phyloP scores from a whole-genome alignment of 2,329 filamentous ascomycete genomes.

The Dothideomycetidae sp. region DNA sequence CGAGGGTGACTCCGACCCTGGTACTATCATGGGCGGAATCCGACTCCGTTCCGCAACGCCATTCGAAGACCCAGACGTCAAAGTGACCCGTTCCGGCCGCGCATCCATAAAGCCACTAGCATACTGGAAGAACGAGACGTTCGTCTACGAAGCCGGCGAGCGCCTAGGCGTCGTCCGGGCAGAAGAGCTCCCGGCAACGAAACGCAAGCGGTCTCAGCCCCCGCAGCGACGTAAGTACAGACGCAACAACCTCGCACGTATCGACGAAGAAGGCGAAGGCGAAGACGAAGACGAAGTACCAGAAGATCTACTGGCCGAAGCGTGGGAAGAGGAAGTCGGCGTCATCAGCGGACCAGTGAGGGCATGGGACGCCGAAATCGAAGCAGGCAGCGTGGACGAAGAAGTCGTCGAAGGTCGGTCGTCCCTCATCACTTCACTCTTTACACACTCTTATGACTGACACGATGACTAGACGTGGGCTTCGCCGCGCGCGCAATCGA shows the following conservation, averaged over 20 bases:
- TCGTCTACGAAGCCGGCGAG: slow-evolving; percentile 52
- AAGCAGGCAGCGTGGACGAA: slow-evolving; percentile 25
- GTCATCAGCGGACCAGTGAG: slow-evolving; percentile 49
- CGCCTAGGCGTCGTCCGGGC: slow-evolving; percentile 68
- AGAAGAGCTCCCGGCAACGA: slow-evolving; percentile 40
- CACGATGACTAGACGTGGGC: slow-evolving; percentile 39
- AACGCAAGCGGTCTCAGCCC: slow-evolving; percentile 15
- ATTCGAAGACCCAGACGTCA: slow-evolving; percentile 36
- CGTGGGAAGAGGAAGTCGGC: slow-evolving; percentile 58
- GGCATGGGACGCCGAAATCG: slow-evolving; percentile 33
- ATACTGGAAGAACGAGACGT: slow-evolving; percentile 75
- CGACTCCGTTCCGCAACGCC: slow-evolving; percentile 26
- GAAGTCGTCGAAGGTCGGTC: slow-evolving; percentile 26
- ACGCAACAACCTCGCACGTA: background rate
- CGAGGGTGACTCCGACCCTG: slow-evolving; percentile 11
- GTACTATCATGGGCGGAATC: slow-evolving; percentile 12
- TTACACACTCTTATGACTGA: slow-evolving; percentile 3
- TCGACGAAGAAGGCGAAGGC: slow-evolving; percentile 24
- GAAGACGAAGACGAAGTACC: slow-evolving; percentile 22
- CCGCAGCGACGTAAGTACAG: slow-evolving; percentile 19
- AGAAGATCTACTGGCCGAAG: slow-evolving; percentile 43
- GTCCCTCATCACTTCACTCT: background rate
- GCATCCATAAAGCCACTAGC: slow-evolving; percentile 64
- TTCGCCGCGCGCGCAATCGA: slow-evolving; percentile 44
- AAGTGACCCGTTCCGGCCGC: slow-evolving; percentile 63